Conservation (phyloP, 805 yeast species). For the Candida ovalis region DNA sequence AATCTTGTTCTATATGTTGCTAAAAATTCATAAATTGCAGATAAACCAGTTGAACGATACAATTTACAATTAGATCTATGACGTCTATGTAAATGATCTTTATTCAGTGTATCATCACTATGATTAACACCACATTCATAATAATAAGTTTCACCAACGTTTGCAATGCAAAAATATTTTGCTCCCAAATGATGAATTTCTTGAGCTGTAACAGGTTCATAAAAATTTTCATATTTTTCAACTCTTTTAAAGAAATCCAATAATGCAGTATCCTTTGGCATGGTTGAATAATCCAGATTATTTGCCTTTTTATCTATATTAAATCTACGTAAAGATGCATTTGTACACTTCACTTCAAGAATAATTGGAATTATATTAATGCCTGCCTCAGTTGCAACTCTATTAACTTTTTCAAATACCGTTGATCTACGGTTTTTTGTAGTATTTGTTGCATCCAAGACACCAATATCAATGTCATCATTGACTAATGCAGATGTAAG, state of each 20-base stretch:
- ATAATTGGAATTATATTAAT: conserved; percentile 45
- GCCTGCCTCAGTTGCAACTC: conserved; percentile 44
- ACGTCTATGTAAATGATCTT: conserved; percentile 25
- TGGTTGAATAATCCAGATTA: conserved; percentile 56
- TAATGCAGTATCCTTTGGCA: conserved; percentile 49
- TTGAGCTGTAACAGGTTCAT: conserved; percentile 34
- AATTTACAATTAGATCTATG: conserved; percentile 24
- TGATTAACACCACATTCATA: conserved; percentile 31
- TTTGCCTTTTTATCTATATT: conserved; percentile 63
- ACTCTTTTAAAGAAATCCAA: conserved; percentile 58
- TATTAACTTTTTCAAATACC: conserved; percentile 50
- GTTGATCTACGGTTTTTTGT: conserved; percentile 55
- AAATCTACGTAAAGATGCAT: conserved; percentile 46
- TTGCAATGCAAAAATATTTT: conserved; percentile 29
- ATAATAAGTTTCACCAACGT: conserved; percentile 33
- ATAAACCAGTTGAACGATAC: conserved; percentile 22
- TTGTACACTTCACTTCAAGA: conserved; percentile 58
- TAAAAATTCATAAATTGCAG: conserved; percentile 31
- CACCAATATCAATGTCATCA: conserved; percentile 87
- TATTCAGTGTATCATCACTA: background rate
- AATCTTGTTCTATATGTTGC: conserved; percentile 30
- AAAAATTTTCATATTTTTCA: conserved; percentile 42
- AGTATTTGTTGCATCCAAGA: conserved; percentile 69
- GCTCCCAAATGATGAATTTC: conserved; percentile 29
- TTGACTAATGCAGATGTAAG: conserved; percentile 66